These are phyloP conservation scores for Phytophthora boehmeriae DNA, from an alignment of 352 stramenopile genomes.

Conservation along the genomic window DNA sequence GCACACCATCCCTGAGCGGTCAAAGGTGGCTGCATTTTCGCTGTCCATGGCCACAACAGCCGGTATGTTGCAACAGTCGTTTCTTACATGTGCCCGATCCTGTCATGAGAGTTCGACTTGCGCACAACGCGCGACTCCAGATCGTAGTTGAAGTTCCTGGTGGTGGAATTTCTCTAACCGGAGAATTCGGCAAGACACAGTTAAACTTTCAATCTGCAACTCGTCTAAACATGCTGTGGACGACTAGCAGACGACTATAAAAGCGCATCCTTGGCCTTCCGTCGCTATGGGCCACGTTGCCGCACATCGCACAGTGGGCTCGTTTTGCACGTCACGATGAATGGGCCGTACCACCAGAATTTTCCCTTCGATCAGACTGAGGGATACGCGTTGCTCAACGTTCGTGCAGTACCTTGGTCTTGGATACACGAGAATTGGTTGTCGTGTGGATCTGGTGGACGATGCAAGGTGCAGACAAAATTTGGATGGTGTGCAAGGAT, in stretches of 20 bases:
- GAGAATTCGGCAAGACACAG: slow-evolving; percentile 32
- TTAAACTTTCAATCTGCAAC: not conserved
- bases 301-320: too few species aligned
- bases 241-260: not conserved
- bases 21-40: not conserved
- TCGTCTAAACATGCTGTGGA: not conserved
- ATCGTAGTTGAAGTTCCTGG: slow-evolving; percentile 25
- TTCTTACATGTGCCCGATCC: not conserved
- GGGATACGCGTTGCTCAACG: too few species aligned
- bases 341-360: too few species aligned
- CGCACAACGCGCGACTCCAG: not conserved
- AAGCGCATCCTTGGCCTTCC: not conserved
- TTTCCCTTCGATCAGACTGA: too few species aligned
- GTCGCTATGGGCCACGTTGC: not conserved
- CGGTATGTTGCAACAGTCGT: slow-evolving; percentile 1
- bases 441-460: not conserved
- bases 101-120: not conserved
- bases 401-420: too few species aligned
- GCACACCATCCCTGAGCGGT: not conserved
- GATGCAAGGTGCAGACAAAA: not conserved
- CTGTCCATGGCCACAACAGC: not conserved
- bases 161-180: slow-evolving; percentile 16
- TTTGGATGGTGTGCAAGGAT: not conserved
- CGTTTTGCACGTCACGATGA: too few species aligned
- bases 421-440: too few species aligned